Base-by-base conservation (phyloP, 495 filamentous ascomycete species). In the Rostrohypoxylon terebratum region DNA sequence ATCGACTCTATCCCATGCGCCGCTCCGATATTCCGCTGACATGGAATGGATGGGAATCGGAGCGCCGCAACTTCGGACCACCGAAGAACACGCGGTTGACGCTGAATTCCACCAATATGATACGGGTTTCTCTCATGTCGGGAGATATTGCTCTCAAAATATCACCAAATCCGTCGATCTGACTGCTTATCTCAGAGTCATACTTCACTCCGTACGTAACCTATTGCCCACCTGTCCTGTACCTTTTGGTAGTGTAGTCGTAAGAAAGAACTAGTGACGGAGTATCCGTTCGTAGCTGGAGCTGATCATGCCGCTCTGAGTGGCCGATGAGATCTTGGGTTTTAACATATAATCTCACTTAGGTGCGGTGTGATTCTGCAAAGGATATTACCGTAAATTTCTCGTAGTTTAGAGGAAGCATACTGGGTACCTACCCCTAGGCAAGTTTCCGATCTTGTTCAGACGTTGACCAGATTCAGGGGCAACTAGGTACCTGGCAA, bases 21-120 rank as follows among this genome's bases (percentile, higher is more conserved):
- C 23, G 57, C 54, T 54, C 51, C 66, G 66, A 23, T 28, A 18
- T 40, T 58, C 66, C 57, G 48, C 34, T 31, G 16, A 45, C 53
- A 59, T 60, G 53, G 61, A 68, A 25, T 71, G 60, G 42, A 63
- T 63, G 38, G 58, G 14, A 23, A 45, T 64, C 18, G 57, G 61
- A 18, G 59, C 7, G 9, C 23, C 36, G 36, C 55, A 72, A 44
- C 63, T 51, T 28, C 55, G 64, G 60, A 64, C 66, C 40, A 45
- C 10, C 28, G 51, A 36, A 31, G 28, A 55, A 9, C n/a, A 4
- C 16, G 20, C 31, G 51, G n/a, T 34, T 9, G 28, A 36, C 1
- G 28, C 23, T n/a, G 13, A n/a, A 31, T 31, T 31, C 23, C 47
- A 51, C 47, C 21, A 51, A 21, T 48, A 48, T n/a, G 1, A 51